Evolutionary conservation across 306 rosid genomes (phyloP).

Genomic region (Cucurbita maxima): DNA sequence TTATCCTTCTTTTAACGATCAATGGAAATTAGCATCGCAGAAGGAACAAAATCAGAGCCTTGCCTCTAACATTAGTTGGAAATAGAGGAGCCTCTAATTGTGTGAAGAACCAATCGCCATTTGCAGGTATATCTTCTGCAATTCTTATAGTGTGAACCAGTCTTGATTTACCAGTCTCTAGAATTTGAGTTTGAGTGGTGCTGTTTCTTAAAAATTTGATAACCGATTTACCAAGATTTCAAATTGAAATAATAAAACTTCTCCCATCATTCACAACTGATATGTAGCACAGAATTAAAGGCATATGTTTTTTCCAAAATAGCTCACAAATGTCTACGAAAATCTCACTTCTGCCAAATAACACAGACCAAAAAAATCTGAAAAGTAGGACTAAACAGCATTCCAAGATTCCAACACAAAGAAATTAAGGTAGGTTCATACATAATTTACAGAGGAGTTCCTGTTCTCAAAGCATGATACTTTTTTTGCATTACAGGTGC

Average conservation of each 20-base stretch:
- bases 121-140: background rate
- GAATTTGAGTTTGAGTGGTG: background rate
- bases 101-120: background rate
- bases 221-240: background rate
- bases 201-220: background rate
- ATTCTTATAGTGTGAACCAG: background rate
- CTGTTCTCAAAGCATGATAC: constrained; percentile 24
- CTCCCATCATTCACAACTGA: background rate
- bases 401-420: constrained; percentile 5
- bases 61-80: background rate
- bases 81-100: background rate
- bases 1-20: background rate
- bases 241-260: background rate
- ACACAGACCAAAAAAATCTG: background rate
- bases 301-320: background rate
- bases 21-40: background rate
- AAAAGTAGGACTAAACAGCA: background rate
- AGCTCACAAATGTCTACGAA: background rate
- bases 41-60: background rate
- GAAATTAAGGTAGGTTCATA: constrained; percentile 2
- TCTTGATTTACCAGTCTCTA: background rate
- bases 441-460: constrained; percentile 18
- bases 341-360: background rate
- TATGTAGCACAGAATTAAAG: background rate
- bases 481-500: constrained; percentile 55